Evolutionary conservation across 2,329 filamentous ascomycete species (phyloP).

Genomic region (Colletotrichum paranaense): DNA sequence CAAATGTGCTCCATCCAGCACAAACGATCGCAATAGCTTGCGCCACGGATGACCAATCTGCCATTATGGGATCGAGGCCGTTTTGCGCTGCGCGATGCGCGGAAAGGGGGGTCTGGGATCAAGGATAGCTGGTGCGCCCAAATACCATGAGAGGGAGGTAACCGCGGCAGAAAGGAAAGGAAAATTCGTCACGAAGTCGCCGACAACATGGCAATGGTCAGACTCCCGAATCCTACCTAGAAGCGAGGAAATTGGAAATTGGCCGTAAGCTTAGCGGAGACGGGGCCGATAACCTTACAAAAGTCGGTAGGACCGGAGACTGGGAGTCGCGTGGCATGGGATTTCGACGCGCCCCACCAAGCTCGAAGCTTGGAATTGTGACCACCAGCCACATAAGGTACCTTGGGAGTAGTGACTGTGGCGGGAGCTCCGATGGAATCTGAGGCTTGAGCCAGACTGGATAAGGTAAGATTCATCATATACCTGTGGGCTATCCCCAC

Average conservation of each 20-base stretch:
- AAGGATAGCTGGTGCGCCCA: slow-evolving; percentile 40
- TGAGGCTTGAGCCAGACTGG: no score
- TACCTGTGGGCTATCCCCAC: background rate
- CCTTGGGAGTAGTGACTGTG: background rate
- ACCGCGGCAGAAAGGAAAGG: background rate
- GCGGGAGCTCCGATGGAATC: background rate
- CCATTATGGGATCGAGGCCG: background rate
- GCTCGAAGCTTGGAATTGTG: background rate
- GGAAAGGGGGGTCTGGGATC: background rate
- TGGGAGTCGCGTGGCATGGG: slow-evolving; percentile 13
- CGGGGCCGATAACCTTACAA: background rate
- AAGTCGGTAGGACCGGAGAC: slow-evolving; percentile 6
- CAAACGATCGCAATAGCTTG: slow-evolving; percentile 58
- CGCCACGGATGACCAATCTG: slow-evolving; percentile 39
- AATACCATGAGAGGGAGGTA: slow-evolving; percentile 2
- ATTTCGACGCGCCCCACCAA: slow-evolving; percentile 23
- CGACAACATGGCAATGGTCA: background rate
- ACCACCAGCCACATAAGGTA: slow-evolving; percentile 3
- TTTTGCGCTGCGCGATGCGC: background rate
- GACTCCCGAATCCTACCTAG: no score
- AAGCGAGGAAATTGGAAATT: background rate
- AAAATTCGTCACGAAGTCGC: background rate
- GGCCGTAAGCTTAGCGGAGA: background rate
- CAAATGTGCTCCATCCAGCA: slow-evolving; percentile 63
- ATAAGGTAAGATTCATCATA: background rate